Conservation (phyloP, 148 eudicot species). For the Nepenthes mirabilis region DNA sequence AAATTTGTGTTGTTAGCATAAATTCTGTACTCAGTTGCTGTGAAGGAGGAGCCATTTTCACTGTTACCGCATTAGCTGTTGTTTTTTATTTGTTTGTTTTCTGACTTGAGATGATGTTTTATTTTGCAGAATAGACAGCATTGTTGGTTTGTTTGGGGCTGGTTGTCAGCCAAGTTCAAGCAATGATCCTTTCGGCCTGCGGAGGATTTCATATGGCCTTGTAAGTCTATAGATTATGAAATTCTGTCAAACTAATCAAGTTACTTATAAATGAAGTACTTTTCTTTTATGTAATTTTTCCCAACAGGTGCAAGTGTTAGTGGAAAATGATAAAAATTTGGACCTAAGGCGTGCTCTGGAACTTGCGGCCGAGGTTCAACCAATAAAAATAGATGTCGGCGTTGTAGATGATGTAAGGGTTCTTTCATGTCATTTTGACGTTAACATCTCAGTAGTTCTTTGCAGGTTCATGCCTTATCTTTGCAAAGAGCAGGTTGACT, state of each 20-base stretch:
- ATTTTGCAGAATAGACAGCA: constrained; percentile 79
- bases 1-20: neutral
- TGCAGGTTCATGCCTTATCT: no score
- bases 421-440: neutral
- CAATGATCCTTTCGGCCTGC: constrained; percentile 89
- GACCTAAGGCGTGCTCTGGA: constrained; percentile 60
- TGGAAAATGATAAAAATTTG: constrained; percentile 64
- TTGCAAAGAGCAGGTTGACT: no score
- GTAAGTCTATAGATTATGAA: constrained; percentile 27
- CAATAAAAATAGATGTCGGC: constrained; percentile 45
- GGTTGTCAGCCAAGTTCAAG: constrained; percentile 92
- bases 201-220: constrained; percentile 91
- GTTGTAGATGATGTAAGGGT: constrained; percentile 66
- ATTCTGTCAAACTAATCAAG: constrained; percentile 1
- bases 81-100: no score
- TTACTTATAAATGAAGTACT: constrained; percentile 8
- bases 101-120: neutral
- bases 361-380: constrained; percentile 86
- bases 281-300: neutral
- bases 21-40: no score
- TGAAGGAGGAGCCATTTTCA: no score
- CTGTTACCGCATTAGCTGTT: no score
- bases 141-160: constrained; percentile 93
- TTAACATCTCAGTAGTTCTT: no score
- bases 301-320: constrained; percentile 77